Base-by-base conservation (phyloP, 371 early-diverging fungal genomes). In the Dinochytrium kinnereticum region DNA sequence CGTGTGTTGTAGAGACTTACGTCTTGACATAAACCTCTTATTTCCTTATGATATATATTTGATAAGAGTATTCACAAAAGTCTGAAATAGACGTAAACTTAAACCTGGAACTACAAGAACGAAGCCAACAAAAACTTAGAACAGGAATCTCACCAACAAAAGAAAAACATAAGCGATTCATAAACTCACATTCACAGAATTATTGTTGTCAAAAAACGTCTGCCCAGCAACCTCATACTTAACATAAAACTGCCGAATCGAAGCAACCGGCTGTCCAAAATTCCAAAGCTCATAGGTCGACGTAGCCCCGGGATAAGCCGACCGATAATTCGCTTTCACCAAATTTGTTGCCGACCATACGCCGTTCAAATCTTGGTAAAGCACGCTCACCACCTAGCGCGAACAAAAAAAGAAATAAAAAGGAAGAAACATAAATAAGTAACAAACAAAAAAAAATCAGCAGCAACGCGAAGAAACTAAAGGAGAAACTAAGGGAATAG, bases 311-410 rank as follows among this genome's bases (percentile, higher is more conserved):
- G 61, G 61, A 36, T 61, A 61, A 3, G 34, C 61, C 3, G 36
- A 37, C 24, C 15, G 30, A 36, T 61, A 61, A 19, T 30, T 5
- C 2, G 61, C 61, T 37, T 34, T 31, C n/a, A 61, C 37, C 3
- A 61, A 26, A 36, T 61, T 33, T 30, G 61, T 34, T 3, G 61
- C 5, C 5, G 37, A 37, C 61, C 61, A 61, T 7, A 19, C 3
- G 30, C 61, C 61, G 34, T 55, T 61, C 34, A 61, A 36, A 24
- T 61, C 61, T 61, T 61, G 36, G 34, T 61, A 61, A 13, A 61
- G 36, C 10, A 61, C 61, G 36, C 36, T 61, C 5, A 61, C 34
- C 21, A 55, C 57, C 57, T 55, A 7, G 7, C 10, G 57, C 21
- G 30, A 15, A 28, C 21, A 55, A 55, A 28, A 28, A 10, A 30